A percentile compares a stretch with the other conserved stretches of the same genome.
Conservation (phyloP, 495 filamentous ascomycete species). For the Neurospora terricola region DNA sequence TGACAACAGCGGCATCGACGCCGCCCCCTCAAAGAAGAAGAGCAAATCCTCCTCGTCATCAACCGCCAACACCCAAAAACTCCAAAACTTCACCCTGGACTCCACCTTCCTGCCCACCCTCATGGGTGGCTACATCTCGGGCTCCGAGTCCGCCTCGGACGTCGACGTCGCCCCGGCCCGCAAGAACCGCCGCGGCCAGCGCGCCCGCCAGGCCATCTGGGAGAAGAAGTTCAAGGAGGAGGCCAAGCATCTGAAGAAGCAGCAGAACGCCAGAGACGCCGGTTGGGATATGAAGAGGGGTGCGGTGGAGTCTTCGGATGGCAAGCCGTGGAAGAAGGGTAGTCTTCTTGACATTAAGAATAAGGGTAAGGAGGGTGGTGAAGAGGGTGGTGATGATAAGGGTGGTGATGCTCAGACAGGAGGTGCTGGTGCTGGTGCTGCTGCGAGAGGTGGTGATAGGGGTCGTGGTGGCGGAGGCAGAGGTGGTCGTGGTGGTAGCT, state of each 20-base stretch:
- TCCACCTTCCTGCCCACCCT: constrained; percentile 81
- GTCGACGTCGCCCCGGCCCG: constrained; percentile 36
- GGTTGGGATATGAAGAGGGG: constrained; percentile 46
- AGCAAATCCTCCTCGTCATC: constrained; percentile 11
- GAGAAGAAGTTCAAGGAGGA: constrained; percentile 72
- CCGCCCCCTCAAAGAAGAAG: constrained; percentile 4
- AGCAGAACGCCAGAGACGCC: constrained; percentile 22
- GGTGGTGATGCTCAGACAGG: not conserved
- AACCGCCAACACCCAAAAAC: constrained; percentile 15
- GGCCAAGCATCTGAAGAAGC: constrained; percentile 22
- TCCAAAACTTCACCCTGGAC: constrained; percentile 23
- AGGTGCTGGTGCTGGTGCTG: constrained; percentile 2
- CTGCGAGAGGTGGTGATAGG: constrained; percentile 6
- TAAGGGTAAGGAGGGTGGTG: not conserved
- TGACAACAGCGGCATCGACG: constrained; percentile 12
- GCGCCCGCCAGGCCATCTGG: constrained; percentile 73
- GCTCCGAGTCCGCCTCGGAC: constrained; percentile 58
- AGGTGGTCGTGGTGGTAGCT: not conserved
- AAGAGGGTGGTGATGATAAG: constrained; percentile 2
- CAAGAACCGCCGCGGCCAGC: constrained; percentile 86
- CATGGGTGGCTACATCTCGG: constrained; percentile 86
- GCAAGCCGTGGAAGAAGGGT: constrained; percentile 37
- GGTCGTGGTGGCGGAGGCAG: constrained; percentile 7
- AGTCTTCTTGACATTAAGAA: constrained; percentile 13
- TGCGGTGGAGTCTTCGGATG: constrained; percentile 26